Base-by-base conservation (phyloP, 192 early-diverging fungal genomes). In the Neocallimastix lanati region DNA sequence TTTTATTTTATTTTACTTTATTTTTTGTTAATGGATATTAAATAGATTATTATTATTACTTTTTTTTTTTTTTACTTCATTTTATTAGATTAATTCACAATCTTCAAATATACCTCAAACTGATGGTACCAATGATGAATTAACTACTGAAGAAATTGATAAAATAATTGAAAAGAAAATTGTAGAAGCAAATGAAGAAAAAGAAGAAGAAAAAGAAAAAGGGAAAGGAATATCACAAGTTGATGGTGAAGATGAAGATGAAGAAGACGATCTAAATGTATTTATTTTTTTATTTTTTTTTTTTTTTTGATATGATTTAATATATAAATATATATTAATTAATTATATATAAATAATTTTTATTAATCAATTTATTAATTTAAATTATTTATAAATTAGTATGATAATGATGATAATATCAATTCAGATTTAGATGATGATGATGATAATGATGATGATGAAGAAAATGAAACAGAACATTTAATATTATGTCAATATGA, bases 401-500 rank as follows among this genome's bases (percentile, higher is more conserved):
- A 82, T 50, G 78, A 82, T 33, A 28, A 86, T 33, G 87, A 89
- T 77, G 90, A 93, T 80, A 88, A 86, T 27, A 91, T 92, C 79
- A 88, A 91, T 85, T 89, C 89, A 76, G 93, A 93, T 77, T 85
- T 94, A 77, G 93, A 93, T 78, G 89, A 91, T 80, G 92, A 92
- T 76, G 92, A 91, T 28, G 87, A 90, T 5, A 81, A 81, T 13
- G 84, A 84, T 29, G 85, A 88, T 80, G 86, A 86, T 21, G 87
- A 84, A 27, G 84, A 80, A 37, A 89, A 92, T 79, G 92, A 93
- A 4, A 85, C 89, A 25, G 91, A 93, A 79, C 92, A 93, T 80
- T 92, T 93, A 80, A 89, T 89, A 67, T 77, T 93, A 76, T 93
- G 92, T 83, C 87, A 92, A 81, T 92, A 93, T 83, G 92, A 92